phyloP scores from a whole-genome alignment of 1,284 basidiomycete species.

The Microbotryum saponariae region DNA sequence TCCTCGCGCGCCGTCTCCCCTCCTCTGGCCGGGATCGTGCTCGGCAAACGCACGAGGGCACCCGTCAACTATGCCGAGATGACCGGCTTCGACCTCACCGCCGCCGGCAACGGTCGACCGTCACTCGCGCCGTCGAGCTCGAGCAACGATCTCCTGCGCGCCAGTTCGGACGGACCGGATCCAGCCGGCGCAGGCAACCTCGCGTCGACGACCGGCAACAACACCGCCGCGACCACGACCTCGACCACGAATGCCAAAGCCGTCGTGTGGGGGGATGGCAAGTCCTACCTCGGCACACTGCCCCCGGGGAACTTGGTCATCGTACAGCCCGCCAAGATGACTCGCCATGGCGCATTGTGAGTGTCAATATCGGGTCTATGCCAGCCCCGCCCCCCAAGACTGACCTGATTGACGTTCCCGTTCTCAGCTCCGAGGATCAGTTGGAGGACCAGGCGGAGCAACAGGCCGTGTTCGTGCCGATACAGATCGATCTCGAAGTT shows the following conservation, averaged over 20 bases:
- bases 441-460: constrained; percentile 58
- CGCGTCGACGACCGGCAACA: constrained; percentile 47
- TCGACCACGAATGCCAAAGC: not conserved
- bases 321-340: constrained; percentile 52
- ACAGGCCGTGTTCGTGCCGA: constrained; percentile 58
- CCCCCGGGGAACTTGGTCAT: constrained; percentile 73
- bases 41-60: constrained; percentile 40
- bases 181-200: constrained; percentile 19
- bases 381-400: not conserved
- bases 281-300: constrained; percentile 79
- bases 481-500: constrained; percentile 90
- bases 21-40: not conserved
- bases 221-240: constrained; percentile 2
- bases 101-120: too few species aligned
- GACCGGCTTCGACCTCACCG: constrained; percentile 39
- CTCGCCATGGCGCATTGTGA: constrained; percentile 62
- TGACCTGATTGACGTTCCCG: not conserved
- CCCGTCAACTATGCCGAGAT: constrained; percentile 82
- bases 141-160: too few species aligned
- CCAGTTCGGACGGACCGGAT: not conserved
- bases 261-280: constrained; percentile 54
- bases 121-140: too few species aligned
- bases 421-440: constrained; percentile 55
- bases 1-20: constrained; percentile 11
- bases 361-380: constrained; percentile 37